Evolutionary conservation across 2,329 filamentous ascomycete species (phyloP).

Genomic region (Keithomyces neogunnii): DNA sequence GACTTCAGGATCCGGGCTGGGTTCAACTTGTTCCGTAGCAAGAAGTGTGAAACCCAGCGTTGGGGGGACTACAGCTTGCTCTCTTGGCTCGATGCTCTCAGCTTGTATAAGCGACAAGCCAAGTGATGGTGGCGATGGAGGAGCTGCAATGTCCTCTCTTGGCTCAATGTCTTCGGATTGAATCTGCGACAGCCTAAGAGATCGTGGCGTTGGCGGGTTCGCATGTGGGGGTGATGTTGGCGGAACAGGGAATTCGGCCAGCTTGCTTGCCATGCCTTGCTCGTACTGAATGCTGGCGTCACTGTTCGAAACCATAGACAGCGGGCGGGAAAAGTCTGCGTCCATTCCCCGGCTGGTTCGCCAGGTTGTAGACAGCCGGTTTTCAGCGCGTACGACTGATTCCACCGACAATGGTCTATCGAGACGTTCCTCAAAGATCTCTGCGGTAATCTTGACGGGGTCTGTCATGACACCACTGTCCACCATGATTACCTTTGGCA

Average conservation of each 20-base stretch:
- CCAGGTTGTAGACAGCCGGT: slow-evolving; percentile 17
- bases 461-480: slow-evolving; percentile 56
- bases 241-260: slow-evolving; percentile 47
- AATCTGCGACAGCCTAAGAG: slow-evolving; percentile 35
- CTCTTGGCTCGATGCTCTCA: slow-evolving; percentile 34
- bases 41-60: slow-evolving; percentile 19
- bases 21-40: slow-evolving; percentile 21
- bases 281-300: slow-evolving; percentile 45
- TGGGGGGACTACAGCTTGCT: slow-evolving; percentile 26
- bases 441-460: slow-evolving; percentile 32
- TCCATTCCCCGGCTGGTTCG: slow-evolving; percentile 16
- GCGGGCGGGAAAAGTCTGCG: slow-evolving; percentile 27
- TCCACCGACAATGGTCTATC: slow-evolving; percentile 32
- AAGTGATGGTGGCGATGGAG: slow-evolving; percentile 22
- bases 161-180: slow-evolving; percentile 37
- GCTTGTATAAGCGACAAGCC: slow-evolving; percentile 27
- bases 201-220: slow-evolving; percentile 22
- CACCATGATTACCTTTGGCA: slow-evolving; percentile 48
- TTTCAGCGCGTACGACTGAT: slow-evolving; percentile 27
- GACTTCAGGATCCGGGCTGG: slow-evolving; percentile 7
- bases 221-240: slow-evolving; percentile 31
- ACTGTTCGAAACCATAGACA: slow-evolving; percentile 42
- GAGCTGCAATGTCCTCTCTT: slow-evolving; percentile 24
- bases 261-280: slow-evolving; percentile 39
- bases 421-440: slow-evolving; percentile 5